Percentiles rank a stretch among this genome's conserved stretches.
Evolutionary conservation across 805 yeast species (phyloP).

Genomic region (Saccharomycopsis babjevae): DNA sequence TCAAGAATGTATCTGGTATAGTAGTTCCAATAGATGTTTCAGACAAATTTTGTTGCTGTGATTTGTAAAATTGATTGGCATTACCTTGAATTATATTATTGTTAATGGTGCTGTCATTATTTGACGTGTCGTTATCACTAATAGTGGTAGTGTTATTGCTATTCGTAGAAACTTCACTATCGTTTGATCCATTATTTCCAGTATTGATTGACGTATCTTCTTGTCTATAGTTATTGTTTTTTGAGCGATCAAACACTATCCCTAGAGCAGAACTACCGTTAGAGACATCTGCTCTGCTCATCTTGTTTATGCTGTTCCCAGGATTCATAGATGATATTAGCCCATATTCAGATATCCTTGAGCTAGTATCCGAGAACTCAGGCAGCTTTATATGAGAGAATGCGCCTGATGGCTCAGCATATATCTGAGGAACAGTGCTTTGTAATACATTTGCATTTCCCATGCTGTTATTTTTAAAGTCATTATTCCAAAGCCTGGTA

Average conservation of each 20-base stretch:
- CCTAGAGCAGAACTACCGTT: not conserved
- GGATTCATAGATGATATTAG: not conserved
- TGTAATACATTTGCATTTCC: not conserved
- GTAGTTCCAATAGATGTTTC: slow-evolving; percentile 10
- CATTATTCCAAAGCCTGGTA: not conserved
- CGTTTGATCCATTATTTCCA: not conserved
- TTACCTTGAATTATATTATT: not conserved
- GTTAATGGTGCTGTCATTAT: not conserved
- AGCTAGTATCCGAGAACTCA: not conserved
- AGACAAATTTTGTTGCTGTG: slow-evolving; percentile 6
- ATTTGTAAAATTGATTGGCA: slow-evolving; percentile 4
- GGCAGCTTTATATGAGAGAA: slow-evolving; percentile 3
- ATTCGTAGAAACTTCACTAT: not conserved
- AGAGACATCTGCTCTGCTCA: not conserved
- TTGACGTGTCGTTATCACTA: slow-evolving; percentile 3
- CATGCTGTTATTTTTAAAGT: not conserved
- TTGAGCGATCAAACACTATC: not conserved
- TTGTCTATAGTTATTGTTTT: not conserved
- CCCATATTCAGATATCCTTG: not conserved
- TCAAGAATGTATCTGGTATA: slow-evolving; percentile 5
- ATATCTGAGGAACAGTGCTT: not conserved
- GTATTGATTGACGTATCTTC: not conserved
- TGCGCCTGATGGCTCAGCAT: not conserved
- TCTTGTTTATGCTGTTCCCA: not conserved
- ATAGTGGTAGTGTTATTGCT: not conserved